Percentiles rank a stretch among this genome's conserved stretches.
Evolutionary conservation across 1,284 basidiomycete species (phyloP).

Genomic region (Microbotryomycetes sp.): DNA sequence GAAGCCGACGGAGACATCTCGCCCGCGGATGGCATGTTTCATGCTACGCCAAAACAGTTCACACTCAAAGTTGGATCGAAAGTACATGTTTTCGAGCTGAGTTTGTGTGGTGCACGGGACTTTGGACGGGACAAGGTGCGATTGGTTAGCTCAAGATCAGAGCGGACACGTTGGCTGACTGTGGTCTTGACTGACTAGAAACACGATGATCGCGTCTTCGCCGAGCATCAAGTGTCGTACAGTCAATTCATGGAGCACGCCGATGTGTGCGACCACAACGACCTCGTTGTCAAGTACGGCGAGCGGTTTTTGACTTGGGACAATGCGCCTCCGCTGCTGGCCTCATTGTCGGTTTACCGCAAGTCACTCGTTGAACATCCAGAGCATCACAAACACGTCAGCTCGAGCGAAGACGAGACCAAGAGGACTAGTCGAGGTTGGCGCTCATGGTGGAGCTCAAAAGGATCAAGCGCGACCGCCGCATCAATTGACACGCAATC

Average conservation of each 20-base stretch:
- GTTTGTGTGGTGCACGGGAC: constrained; percentile 40
- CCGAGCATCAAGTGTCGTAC: constrained; percentile 46
- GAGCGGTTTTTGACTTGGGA: constrained; percentile 47
- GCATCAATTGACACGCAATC: neutral
- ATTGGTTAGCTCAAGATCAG: neutral
- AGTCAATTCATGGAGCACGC: constrained; percentile 47
- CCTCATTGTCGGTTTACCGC: constrained; percentile 46
- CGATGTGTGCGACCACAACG: constrained; percentile 46
- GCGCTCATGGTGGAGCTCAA: constrained; percentile 25
- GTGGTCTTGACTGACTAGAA: neutral
- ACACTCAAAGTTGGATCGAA: constrained; percentile 43
- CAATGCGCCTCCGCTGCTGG: constrained; percentile 46
- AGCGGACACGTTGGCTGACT: neutral
- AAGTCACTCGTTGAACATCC: constrained; percentile 41
- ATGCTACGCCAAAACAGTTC: constrained; percentile 38
- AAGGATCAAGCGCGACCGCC: constrained; percentile 4
- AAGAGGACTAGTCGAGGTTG: constrained; percentile 15
- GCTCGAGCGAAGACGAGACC: neutral
- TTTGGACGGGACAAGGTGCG: constrained; percentile 34
- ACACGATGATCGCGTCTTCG: constrained; percentile 40
- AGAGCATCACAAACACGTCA: constrained; percentile 18
- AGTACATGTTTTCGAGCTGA: constrained; percentile 47
- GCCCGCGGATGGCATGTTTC: constrained; percentile 22
- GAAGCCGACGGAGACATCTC: constrained; percentile 2
- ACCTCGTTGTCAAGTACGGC: constrained; percentile 47